These are phyloP conservation scores for Coelastrella sp. DNA, from an alignment of 139 green algal genomes.

Conservation along the genomic window DNA sequence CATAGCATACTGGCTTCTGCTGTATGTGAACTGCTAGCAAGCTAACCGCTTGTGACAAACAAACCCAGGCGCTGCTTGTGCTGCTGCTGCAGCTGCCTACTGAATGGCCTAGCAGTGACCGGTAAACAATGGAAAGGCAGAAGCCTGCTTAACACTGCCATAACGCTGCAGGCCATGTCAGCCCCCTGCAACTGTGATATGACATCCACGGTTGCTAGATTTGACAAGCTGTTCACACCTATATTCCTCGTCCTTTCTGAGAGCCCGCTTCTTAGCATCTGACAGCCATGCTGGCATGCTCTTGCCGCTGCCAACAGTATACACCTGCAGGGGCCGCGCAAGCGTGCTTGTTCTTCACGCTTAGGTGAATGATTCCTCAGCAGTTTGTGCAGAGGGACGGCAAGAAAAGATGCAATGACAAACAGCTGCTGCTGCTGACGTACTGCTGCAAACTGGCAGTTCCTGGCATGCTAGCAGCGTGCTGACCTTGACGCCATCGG, in stretches of 20 bases:
- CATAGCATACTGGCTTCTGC: too few relatives aligned
- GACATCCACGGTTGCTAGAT: too few relatives aligned
- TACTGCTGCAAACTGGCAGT: neutral
- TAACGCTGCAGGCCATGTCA: too few relatives aligned
- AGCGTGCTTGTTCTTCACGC: neutral
- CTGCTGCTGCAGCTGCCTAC: neutral
- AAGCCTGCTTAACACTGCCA: too few relatives aligned
- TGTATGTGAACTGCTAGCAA: too few relatives aligned
- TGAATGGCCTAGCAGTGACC: too few relatives aligned
- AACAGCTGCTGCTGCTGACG: too few relatives aligned
- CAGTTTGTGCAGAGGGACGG: too few relatives aligned
- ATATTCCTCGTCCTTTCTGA: constrained; percentile 91
- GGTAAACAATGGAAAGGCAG: too few relatives aligned
- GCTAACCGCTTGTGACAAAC: neutral
- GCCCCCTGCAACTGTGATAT: too few relatives aligned
- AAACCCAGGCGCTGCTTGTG: neutral
- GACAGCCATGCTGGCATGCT: constrained; percentile 91
- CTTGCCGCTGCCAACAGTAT: constrained; percentile 91
- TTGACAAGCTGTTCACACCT: neutral
- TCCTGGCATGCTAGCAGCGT: neutral
- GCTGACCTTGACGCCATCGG: constrained; percentile 95
- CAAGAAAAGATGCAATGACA: too few relatives aligned
- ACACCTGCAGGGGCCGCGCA: constrained; percentile 75
- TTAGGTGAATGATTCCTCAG: neutral
- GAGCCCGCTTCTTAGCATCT: constrained; percentile 87